Percentiles rank a stretch among this genome's conserved stretches.
Conservation (phyloP, 1,284 basidiomycete genomes). For the Trichosporon sp. region DNA sequence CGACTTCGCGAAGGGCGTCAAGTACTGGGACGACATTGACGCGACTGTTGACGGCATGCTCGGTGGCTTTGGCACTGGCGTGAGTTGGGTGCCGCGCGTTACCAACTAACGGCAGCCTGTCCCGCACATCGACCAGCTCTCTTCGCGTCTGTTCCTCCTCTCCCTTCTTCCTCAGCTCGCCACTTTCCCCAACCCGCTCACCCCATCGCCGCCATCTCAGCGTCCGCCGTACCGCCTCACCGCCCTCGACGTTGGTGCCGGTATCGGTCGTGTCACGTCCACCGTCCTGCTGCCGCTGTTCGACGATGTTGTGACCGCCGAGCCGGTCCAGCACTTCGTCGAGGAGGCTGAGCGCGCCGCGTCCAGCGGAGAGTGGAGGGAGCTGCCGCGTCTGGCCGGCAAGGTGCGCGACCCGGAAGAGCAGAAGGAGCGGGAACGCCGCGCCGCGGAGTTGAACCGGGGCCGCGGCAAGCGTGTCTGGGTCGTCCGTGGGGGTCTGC, state of each 20-base stretch:
- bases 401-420: conserved; percentile 34
- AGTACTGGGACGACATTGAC: conserved; percentile 58
- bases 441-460: conserved; percentile 32
- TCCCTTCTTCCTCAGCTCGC: conserved; percentile 75
- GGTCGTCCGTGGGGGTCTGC: conserved; percentile 74
- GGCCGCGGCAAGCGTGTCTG: conserved; percentile 70
- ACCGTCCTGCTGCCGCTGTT: conserved; percentile 82
- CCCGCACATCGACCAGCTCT: conserved; percentile 82
- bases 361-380: conserved; percentile 64
- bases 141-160: conserved; percentile 81
- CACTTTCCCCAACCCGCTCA: conserved; percentile 69
- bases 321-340: conserved; percentile 79
- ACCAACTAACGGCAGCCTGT: conserved; percentile 64
- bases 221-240: conserved; percentile 61
- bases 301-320: conserved; percentile 80
- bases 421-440: conserved; percentile 32
- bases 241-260: conserved; percentile 82
- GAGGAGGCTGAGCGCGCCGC: conserved; percentile 66
- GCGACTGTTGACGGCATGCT: conserved; percentile 59
- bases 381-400: conserved; percentile 49
- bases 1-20: conserved; percentile 57
- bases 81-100: conserved; percentile 32
- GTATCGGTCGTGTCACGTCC: conserved; percentile 84
- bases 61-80: conserved; percentile 58
- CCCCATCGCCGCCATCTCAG: conserved; percentile 33